phyloP scores from a whole-genome alignment of 805 yeast genomes.

The Wickerhamomyces queroliae region DNA sequence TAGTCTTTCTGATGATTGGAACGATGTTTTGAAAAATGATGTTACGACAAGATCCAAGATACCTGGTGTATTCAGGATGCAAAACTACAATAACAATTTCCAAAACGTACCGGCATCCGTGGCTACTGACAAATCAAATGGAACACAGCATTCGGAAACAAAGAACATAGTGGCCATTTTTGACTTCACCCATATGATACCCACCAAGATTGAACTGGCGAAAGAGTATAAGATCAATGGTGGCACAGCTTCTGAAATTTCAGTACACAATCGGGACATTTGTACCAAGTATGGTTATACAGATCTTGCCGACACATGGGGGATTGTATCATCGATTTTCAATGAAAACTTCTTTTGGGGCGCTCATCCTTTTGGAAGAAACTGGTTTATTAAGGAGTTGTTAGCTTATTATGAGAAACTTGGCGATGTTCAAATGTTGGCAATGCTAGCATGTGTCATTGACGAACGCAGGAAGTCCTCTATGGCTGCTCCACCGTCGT shows the following conservation, averaged over 20 bases:
- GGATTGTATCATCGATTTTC: conserved; percentile 38
- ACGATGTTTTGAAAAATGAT: conserved; percentile 55
- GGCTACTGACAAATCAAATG: conserved; percentile 18
- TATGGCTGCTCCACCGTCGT: not conserved
- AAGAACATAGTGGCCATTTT: conserved; percentile 55
- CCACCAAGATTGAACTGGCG: conserved; percentile 69
- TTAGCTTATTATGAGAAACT: conserved; percentile 56
- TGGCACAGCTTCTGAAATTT: conserved; percentile 56
- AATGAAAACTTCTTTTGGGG: conserved; percentile 65
- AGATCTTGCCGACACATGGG: conserved; percentile 76
- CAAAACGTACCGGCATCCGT: conserved; percentile 1
- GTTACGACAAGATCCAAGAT: conserved; percentile 40
- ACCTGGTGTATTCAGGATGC: conserved; percentile 36
- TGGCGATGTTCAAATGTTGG: conserved; percentile 82
- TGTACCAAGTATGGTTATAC: conserved; percentile 57
- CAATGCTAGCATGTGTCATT: conserved; percentile 75
- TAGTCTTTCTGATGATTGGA: conserved; percentile 65
- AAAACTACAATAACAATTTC: conserved; percentile 8
- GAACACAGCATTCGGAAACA: conserved; percentile 13
- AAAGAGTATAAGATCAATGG: conserved; percentile 60
- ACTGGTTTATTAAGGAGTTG: conserved; percentile 58
- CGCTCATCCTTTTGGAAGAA: conserved; percentile 67
- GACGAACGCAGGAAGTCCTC: conserved; percentile 6
- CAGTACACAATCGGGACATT: conserved; percentile 63
- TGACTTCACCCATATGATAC: conserved; percentile 67